Percentiles rank a stretch among this genome's conserved stretches.
These are phyloP conservation scores for Castanea crenata DNA, from an alignment of 306 rosid genomes.

Conservation along the genomic window DNA sequence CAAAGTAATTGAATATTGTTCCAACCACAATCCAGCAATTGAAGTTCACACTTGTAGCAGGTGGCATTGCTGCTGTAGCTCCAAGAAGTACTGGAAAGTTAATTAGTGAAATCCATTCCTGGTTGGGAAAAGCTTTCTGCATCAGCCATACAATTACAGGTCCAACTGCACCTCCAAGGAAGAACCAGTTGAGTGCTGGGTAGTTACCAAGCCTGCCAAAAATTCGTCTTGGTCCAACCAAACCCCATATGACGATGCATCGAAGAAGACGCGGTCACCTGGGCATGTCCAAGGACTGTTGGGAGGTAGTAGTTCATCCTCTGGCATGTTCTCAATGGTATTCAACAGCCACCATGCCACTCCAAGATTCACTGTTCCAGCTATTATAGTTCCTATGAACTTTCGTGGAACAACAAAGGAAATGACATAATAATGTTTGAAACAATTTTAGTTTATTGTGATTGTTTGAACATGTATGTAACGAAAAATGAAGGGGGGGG, in stretches of 20 bases:
- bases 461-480: background rate
- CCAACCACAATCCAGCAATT: constrained; percentile 69
- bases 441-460: background rate
- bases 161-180: constrained; percentile 71
- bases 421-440: background rate
- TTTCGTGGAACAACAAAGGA: constrained; percentile 11
- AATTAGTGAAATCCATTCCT: constrained; percentile 71
- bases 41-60: constrained; percentile 76
- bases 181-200: constrained; percentile 75
- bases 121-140: constrained; percentile 65
- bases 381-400: constrained; percentile 76
- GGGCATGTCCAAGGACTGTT: constrained; percentile 88
- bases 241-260: constrained; percentile 89
- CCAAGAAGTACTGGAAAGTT: constrained; percentile 84
- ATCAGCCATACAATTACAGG: constrained; percentile 65
- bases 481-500: background rate
- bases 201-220: constrained; percentile 74
- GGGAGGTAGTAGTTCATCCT: constrained; percentile 47
- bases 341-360: constrained; percentile 80
- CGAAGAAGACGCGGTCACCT: constrained; percentile 65
- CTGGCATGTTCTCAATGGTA: constrained; percentile 51
- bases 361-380: constrained; percentile 71
- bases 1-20: constrained; percentile 68
- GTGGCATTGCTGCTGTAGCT: constrained; percentile 79
- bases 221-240: constrained; percentile 69